Evolutionary conservation across 1,139 yeast genomes (phyloP).

Genomic region (Scheffersomyces insectosa): DNA sequence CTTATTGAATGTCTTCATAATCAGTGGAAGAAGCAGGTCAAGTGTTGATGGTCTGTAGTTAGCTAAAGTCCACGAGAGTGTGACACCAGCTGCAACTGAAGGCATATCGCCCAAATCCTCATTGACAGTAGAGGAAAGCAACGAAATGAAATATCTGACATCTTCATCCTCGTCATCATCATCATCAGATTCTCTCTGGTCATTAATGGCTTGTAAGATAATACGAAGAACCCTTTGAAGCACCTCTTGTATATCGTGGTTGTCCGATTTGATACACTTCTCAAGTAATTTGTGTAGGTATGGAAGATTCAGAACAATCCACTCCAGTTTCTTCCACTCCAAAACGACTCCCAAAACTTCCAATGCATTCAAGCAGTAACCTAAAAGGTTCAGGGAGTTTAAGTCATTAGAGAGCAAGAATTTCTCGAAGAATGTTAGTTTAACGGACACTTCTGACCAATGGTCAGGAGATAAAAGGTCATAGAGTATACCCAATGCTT

Average conservation of each 20-base stretch:
- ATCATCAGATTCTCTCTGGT: slow-evolving; percentile 42
- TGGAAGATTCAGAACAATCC: slow-evolving; percentile 73
- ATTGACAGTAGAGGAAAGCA: slow-evolving; percentile 67
- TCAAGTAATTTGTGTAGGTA: slow-evolving; percentile 75
- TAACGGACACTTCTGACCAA: slow-evolving; percentile 89
- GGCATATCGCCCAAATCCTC: slow-evolving; percentile 83
- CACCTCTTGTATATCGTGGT: slow-evolving; percentile 80
- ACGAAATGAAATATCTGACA: slow-evolving; percentile 59
- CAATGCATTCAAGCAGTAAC: slow-evolving; percentile 84
- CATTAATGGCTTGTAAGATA: slow-evolving; percentile 62
- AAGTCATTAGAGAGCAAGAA: slow-evolving; percentile 79
- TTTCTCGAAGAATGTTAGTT: slow-evolving; percentile 82
- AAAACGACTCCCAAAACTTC: slow-evolving; percentile 88
- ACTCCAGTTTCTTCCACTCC: slow-evolving; percentile 70
- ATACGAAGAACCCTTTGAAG: slow-evolving; percentile 72
- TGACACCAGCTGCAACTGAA: slow-evolving; percentile 90
- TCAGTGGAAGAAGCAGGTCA: slow-evolving; percentile 70
- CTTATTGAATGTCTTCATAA: slow-evolving; percentile 86
- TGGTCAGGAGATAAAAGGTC: slow-evolving; percentile 68
- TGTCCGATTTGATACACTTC: slow-evolving; percentile 79
- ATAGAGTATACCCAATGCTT: slow-evolving; percentile 74
- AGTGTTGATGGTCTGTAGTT: slow-evolving; percentile 70
- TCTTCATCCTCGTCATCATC: slow-evolving; percentile 59
- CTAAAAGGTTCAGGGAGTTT: slow-evolving; percentile 58
- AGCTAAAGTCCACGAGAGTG: slow-evolving; percentile 81